phyloP scores from a whole-genome alignment of 306 rosid genomes.

The Citrullus mucosospermus region DNA sequence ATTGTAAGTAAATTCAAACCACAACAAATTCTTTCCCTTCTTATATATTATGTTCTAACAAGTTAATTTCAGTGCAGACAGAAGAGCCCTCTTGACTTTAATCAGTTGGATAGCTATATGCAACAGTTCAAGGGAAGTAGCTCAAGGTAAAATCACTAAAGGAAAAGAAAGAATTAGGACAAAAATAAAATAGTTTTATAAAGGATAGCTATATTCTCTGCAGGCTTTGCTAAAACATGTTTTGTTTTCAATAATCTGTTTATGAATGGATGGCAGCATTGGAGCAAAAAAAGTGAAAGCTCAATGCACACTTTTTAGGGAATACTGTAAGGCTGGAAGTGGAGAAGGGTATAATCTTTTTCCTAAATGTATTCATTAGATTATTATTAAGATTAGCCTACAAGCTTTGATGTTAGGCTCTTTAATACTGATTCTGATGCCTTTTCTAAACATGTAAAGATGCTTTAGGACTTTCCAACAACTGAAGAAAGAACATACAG shows the following conservation, averaged over 20 bases:
- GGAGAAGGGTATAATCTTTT: slow-evolving; percentile 56
- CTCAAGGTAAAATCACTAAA: slow-evolving; percentile 43
- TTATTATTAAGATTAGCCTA: neutral
- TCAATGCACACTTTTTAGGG: slow-evolving; percentile 67
- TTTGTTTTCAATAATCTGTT: neutral
- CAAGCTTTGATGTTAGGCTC: neutral
- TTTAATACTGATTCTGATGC: neutral
- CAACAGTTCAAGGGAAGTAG: slow-evolving; percentile 92
- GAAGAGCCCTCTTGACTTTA: slow-evolving; percentile 47
- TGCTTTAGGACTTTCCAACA: slow-evolving; percentile 70
- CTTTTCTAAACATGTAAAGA: slow-evolving; percentile 20
- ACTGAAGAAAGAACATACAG: slow-evolving; percentile 57
- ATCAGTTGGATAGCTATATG: slow-evolving; percentile 52
- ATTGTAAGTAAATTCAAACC: slow-evolving; percentile 29
- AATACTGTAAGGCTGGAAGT: slow-evolving; percentile 55
- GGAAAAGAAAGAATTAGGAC: neutral
- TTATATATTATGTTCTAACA: neutral
- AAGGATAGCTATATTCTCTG: neutral
- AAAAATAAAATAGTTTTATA: neutral
- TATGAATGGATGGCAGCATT: slow-evolving; percentile 47
- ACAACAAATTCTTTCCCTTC: neutral
- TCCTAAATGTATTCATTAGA: neutral
- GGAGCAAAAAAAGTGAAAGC: slow-evolving; percentile 91
- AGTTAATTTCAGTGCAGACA: slow-evolving; percentile 27
- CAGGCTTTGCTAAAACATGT: neutral